These are phyloP conservation scores for Silene conica DNA, from an alignment of 148 eudicot genomes.

Conservation along the genomic window DNA sequence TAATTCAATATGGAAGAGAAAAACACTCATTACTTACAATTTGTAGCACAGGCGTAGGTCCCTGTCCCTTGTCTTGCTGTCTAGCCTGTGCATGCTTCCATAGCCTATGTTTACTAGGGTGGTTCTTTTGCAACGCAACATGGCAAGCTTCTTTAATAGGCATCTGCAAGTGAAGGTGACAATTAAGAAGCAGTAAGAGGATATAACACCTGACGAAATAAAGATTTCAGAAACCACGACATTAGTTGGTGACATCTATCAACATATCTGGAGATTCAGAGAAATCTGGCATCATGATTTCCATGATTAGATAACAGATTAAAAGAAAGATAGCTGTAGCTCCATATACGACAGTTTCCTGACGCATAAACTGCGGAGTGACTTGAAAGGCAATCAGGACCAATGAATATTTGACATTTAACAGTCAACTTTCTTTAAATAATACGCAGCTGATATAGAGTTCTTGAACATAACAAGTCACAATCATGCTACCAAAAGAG, in stretches of 20 bases:
- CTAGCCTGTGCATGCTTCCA: constrained; percentile 99
- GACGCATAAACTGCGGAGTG: background rate
- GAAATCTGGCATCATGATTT: background rate
- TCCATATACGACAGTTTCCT: background rate
- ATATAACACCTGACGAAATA: background rate
- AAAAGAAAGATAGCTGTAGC: background rate
- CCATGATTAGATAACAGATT: background rate
- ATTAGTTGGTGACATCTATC: background rate
- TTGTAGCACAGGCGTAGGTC: constrained; percentile 81
- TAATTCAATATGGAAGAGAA: background rate
- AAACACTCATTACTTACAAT: constrained; percentile 50
- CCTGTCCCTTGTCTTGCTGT: constrained; percentile 76
- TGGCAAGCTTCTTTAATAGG: constrained; percentile 98
- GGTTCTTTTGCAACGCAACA: constrained; percentile 82
- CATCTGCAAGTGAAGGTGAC: constrained; percentile 49
- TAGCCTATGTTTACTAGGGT: constrained; percentile 79
- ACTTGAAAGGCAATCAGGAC: background rate
- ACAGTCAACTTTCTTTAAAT: background rate
- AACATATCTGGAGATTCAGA: background rate
- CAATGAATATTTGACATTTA: background rate
- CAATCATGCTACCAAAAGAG: background rate
- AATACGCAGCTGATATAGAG: background rate
- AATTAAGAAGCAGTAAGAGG: background rate
- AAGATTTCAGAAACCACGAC: background rate
- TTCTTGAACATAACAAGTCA: background rate